Percentiles rank a stretch among this genome's conserved stretches.
Conservation (phyloP, 2,329 filamentous ascomycete genomes). For the Arthroderma sp. region DNA sequence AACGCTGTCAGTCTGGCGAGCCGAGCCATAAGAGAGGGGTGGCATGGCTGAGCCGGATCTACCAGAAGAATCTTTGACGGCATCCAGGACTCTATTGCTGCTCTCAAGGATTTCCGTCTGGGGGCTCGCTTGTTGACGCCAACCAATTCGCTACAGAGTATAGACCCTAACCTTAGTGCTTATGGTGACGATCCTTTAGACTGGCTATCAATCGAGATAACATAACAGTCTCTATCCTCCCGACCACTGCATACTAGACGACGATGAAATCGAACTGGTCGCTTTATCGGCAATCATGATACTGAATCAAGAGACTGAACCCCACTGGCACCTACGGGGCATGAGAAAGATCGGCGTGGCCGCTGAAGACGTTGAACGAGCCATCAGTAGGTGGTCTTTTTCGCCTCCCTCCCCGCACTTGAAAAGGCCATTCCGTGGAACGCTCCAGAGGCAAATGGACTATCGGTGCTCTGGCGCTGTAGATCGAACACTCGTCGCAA, state of each 20-base stretch:
- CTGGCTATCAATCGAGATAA: slow-evolving; percentile 61
- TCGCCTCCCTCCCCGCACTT: not conserved
- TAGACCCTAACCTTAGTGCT: too few species aligned
- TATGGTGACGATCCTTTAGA: not conserved
- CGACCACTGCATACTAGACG: slow-evolving; percentile 31
- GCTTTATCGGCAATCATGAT: slow-evolving; percentile 36
- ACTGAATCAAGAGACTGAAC: slow-evolving; percentile 32
- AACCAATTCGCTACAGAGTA: too few species aligned
- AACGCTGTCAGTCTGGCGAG: slow-evolving; percentile 47
- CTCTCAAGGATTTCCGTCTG: slow-evolving; percentile 7
- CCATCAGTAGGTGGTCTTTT: slow-evolving; percentile 12
- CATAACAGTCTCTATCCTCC: slow-evolving; percentile 49
- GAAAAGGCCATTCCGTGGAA: not conserved
- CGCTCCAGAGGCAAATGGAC: not conserved
- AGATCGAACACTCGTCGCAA: slow-evolving; percentile 12
- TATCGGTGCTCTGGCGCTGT: not conserved
- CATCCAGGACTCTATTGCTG: slow-evolving; percentile 5
- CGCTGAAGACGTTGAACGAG: slow-evolving; percentile 30
- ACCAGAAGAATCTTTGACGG: slow-evolving; percentile 37
- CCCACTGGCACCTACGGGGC: slow-evolving; percentile 37
- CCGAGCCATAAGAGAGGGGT: slow-evolving; percentile 43
- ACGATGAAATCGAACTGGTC: slow-evolving; percentile 36
- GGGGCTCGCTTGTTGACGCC: too few species aligned
- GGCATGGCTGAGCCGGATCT: slow-evolving; percentile 47
- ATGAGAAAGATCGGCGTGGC: slow-evolving; percentile 30